Base-by-base conservation (phyloP, 2,329 filamentous ascomycete species). In the Colletotrichum lupini region DNA sequence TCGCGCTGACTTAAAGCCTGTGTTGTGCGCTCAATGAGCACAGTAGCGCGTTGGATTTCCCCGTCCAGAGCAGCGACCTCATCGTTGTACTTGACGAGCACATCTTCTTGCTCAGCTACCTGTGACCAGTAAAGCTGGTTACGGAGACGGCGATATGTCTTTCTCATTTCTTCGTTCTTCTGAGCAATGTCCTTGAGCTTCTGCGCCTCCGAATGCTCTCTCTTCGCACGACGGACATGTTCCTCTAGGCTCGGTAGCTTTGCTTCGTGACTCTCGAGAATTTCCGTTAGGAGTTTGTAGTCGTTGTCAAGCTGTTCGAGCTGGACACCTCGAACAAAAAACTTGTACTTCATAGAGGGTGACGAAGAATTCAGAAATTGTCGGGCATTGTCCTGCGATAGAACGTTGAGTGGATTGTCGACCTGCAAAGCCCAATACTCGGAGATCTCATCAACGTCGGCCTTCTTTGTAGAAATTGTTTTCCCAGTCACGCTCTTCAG, bases 351-450 rank as follows among this genome's bases (percentile, higher is more conserved):
- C 73, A 96, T 92, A 4, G 90, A 85, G 0, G 95, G 90, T 2
- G 91, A 93, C 14, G 97, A 96, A 46, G 92, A 90, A 79, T 96
- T 97, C 56, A 99, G 88, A 78, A 99, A 99, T 72, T 97, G 94
- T 12, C 97, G 92, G 12, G 97, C 97, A 82, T 95, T 95, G 80
- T 99, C 97, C 82, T 99, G 97, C 0, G 95, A 98, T 22, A 99
- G 87, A 7, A 98, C 94, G 73, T 97, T 98, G 85, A 99, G 92
- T 0, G 97, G 97, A 77, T 99, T 99, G 80, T 98, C 96, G 70
- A 99, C 95, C 81, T 98, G 96, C 55, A 99, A 86, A 55, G 93
- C 94, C 80, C 95, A 98, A 80, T 94, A 97, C 81, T 99, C 97
- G 55, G 95, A 92, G 60, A 99, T 96, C 76, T 98, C 94, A 76